A percentile compares a stretch with the other conserved stretches of the same genome.
Evolutionary conservation across 768 basidiomycete genomes (phyloP).

Genomic region (Mycena metata): DNA sequence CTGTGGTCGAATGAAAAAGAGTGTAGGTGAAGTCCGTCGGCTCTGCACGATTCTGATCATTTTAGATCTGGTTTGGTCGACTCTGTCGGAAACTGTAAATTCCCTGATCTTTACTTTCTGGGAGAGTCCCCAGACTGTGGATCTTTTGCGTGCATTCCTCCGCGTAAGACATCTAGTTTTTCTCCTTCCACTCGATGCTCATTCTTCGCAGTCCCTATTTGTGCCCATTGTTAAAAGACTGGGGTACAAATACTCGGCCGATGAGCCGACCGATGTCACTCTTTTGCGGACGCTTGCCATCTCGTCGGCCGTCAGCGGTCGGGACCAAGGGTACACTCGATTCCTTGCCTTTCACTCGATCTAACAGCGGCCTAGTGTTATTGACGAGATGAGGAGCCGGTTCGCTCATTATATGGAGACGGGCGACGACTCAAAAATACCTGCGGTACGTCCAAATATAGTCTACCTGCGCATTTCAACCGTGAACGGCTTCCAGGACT

Average conservation of each 20-base stretch:
- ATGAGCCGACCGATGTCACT: conserved; percentile 76
- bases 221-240: conserved; percentile 82
- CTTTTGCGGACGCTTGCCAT: conserved; percentile 85
- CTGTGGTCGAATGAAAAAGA: conserved; percentile 77
- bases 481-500: no score
- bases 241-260: conserved; percentile 79
- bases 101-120: conserved; percentile 81
- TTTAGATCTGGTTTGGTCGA: conserved; percentile 87
- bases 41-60: conserved; percentile 10
- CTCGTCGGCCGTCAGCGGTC: conserved; percentile 55
- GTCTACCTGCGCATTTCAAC: no score
- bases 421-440: conserved; percentile 82
- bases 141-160: conserved; percentile 71
- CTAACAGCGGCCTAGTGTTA: conserved; percentile 62
- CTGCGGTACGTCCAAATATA: conserved; percentile 66
- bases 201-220: conserved; percentile 66
- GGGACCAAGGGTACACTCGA: conserved; percentile 44
- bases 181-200: not conserved
- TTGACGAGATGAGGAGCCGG: conserved; percentile 77
- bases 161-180: conserved; percentile 58
- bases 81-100: conserved; percentile 69
- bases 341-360: not conserved
- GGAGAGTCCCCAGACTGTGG: conserved; percentile 74
- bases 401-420: conserved; percentile 80
- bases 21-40: conserved; percentile 59